Percentiles rank a stretch among this genome's conserved stretches.
Conservation (phyloP, 805 yeast genomes). For the Brettanomyces nanus region DNA sequence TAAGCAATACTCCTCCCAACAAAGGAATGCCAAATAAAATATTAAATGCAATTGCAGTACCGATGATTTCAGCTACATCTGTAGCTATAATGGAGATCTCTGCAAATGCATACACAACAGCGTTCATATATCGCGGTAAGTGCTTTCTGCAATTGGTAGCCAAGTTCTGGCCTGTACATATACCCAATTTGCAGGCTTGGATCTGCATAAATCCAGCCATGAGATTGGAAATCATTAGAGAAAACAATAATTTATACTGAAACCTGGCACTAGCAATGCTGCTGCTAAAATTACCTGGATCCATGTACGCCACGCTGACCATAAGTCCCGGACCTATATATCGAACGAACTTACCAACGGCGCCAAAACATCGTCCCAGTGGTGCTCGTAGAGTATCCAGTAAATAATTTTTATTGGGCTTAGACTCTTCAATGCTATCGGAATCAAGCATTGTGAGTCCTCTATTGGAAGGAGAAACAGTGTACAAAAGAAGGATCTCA, state of each 20-base stretch:
- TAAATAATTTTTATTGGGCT: too few species aligned
- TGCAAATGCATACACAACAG: conserved; percentile 64
- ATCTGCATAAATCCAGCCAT: conserved; percentile 84
- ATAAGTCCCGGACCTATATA: conserved; percentile 90
- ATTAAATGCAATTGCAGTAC: conserved; percentile 91
- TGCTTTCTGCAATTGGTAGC: conserved; percentile 82
- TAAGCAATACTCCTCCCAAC: conserved; percentile 73
- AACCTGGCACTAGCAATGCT: conserved; percentile 79
- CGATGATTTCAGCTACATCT: conserved; percentile 94
- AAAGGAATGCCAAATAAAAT: conserved; percentile 76
- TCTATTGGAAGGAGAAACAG: too few species aligned
- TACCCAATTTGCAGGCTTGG: conserved; percentile 80
- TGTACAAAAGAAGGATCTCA: too few species aligned
- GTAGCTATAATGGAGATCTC: conserved; percentile 92
- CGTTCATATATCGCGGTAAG: conserved; percentile 52
- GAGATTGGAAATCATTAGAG: conserved; percentile 70
- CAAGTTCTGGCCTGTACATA: conserved; percentile 87
- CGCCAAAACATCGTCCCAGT: neutral
- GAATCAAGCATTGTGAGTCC: too few species aligned
- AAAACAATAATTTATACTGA: conserved; percentile 69
- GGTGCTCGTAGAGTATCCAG: neutral
- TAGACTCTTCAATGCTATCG: too few species aligned
- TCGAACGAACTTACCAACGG: conserved; percentile 29
- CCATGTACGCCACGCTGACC: conserved; percentile 95
- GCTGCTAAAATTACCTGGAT: conserved; percentile 94